These are phyloP conservation scores for Xylariaceae sp. DNA, from an alignment of 2,329 filamentous ascomycete species.

Conservation along the genomic window DNA sequence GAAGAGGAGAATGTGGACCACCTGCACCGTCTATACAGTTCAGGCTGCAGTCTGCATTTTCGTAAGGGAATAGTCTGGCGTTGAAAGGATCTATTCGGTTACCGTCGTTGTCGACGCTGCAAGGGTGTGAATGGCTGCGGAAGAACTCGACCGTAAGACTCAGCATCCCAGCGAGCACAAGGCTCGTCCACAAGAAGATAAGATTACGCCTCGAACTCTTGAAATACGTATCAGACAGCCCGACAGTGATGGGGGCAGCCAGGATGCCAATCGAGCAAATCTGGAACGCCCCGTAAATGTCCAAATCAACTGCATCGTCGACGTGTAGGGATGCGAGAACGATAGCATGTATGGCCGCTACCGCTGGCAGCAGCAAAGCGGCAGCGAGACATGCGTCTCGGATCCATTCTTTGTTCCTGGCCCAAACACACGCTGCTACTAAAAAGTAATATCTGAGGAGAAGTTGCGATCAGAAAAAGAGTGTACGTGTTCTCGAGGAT, in stretches of 20 bases:
- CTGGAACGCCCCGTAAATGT: constrained; percentile 65
- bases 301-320: constrained; percentile 62
- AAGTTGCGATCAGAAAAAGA: constrained; percentile 1
- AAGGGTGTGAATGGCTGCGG: constrained; percentile 43
- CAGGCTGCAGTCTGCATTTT: constrained; percentile 40
- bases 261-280: constrained; percentile 63
- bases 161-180: constrained; percentile 57
- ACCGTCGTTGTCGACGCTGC: constrained; percentile 37
- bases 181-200: constrained; percentile 62
- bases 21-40: constrained; percentile 36
- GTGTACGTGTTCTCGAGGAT: neutral
- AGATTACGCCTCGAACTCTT: constrained; percentile 59
- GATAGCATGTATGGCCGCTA: constrained; percentile 61
- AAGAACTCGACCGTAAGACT: constrained; percentile 64
- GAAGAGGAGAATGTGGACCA: constrained; percentile 53
- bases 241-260: constrained; percentile 59
- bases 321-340: constrained; percentile 56
- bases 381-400: constrained; percentile 60
- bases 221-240: constrained; percentile 61
- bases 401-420: constrained; percentile 59
- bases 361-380: constrained; percentile 58
- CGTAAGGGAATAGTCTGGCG: constrained; percentile 40
- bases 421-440: constrained; percentile 59
- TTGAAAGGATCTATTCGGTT: constrained; percentile 32
- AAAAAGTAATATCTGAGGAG: constrained; percentile 55